Conservation (phyloP, 768 basidiomycete species). For the Naganishia vaughanmartiniae region DNA sequence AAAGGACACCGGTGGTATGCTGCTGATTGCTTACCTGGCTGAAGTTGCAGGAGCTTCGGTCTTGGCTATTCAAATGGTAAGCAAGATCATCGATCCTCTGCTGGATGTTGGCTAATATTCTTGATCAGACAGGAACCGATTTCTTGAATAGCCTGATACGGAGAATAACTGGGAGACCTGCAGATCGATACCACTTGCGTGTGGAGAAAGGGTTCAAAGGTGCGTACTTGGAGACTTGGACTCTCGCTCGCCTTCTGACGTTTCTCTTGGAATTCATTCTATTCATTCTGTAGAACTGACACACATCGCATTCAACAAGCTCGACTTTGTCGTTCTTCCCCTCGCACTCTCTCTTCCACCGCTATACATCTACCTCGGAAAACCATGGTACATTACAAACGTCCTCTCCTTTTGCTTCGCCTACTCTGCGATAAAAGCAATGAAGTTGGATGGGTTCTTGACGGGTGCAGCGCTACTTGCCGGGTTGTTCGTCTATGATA, state of each 20-base stretch:
- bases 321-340: constrained; percentile 45
- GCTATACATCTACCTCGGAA: constrained; percentile 65
- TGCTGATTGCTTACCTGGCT: constrained; percentile 62
- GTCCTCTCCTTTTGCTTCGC: constrained; percentile 72
- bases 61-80: constrained; percentile 15
- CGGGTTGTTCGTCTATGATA: constrained; percentile 87
- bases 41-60: constrained; percentile 11
- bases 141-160: constrained; percentile 61
- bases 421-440: constrained; percentile 70
- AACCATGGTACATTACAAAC: constrained; percentile 73
- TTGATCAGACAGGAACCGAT: constrained; percentile 37
- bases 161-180: constrained; percentile 6
- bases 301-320: constrained; percentile 55
- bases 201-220: constrained; percentile 42
- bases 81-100: constrained; percentile 44
- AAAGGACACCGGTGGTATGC: constrained; percentile 58
- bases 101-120: constrained; percentile 10
- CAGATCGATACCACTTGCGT: constrained; percentile 40
- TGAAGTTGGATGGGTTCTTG: constrained; percentile 83
- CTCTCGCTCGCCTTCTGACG: neutral
- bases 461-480: constrained; percentile 79
- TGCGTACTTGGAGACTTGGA: constrained; percentile 29
- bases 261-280: no score
- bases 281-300: constrained; percentile 42
- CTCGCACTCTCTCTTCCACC: constrained; percentile 60